Evolutionary conservation across 2,329 filamentous ascomycete genomes (phyloP).

Genomic region (Xylariaceae sp.): DNA sequence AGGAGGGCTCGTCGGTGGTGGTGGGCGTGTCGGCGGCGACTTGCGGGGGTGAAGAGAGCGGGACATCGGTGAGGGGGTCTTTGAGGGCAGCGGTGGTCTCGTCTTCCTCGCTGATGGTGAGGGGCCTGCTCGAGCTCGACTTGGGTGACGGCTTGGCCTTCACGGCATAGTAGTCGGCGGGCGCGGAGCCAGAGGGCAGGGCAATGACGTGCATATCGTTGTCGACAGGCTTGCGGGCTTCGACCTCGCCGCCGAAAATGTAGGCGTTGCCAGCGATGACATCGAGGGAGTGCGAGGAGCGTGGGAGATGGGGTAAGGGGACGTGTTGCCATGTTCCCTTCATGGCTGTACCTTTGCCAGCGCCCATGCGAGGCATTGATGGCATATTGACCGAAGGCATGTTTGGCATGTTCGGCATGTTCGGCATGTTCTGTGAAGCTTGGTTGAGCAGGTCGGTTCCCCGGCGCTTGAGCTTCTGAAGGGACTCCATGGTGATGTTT

Average conservation of each 20-base stretch:
- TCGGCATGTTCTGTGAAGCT: slow-evolving; percentile 38
- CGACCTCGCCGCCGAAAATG: slow-evolving; percentile 73
- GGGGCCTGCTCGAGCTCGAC: slow-evolving; percentile 15
- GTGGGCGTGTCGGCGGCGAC: slow-evolving; percentile 5
- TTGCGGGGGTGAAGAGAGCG: slow-evolving; percentile 31
- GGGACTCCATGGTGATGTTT: slow-evolving; percentile 42
- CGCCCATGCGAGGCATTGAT: slow-evolving; percentile 16
- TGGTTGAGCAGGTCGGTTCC: slow-evolving; percentile 49
- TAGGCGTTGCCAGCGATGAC: slow-evolving; percentile 51
- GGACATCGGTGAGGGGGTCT: slow-evolving; percentile 37
- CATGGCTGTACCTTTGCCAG: slow-evolving; percentile 27
- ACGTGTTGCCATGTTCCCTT: slow-evolving; percentile 60
- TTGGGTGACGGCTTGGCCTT: slow-evolving; percentile 40
- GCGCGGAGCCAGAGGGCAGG: slow-evolving; percentile 53
- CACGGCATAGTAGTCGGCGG: slow-evolving; percentile 56
- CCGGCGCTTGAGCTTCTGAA: slow-evolving; percentile 50
- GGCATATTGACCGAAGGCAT: slow-evolving; percentile 20
- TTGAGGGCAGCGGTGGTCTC: slow-evolving; percentile 27
- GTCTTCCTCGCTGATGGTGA: slow-evolving; percentile 23
- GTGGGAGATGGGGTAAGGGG: slow-evolving; percentile 51
- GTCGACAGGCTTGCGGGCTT: slow-evolving; percentile 63
- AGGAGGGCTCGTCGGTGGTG: slow-evolving; percentile 7
- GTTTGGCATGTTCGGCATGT: slow-evolving; percentile 21
- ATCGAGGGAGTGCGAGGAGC: slow-evolving; percentile 71
- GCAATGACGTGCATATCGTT: slow-evolving; percentile 66